A percentile compares a stretch with the other conserved stretches of the same genome.
These are phyloP conservation scores for Penicillium desertorum DNA, from an alignment of 495 filamentous ascomycete genomes.

Conservation along the genomic window DNA sequence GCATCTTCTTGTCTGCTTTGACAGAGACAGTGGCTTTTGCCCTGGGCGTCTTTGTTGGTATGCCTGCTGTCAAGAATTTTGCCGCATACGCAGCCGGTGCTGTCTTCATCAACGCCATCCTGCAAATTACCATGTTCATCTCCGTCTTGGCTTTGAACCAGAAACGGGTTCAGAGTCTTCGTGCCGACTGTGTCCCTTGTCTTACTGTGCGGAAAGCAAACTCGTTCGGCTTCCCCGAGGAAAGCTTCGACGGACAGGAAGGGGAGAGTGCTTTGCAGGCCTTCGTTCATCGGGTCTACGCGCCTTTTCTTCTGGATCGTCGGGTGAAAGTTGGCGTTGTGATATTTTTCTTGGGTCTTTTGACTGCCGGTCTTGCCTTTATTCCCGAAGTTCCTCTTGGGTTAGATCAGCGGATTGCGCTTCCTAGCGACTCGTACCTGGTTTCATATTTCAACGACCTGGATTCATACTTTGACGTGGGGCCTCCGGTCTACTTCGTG, in stretches of 20 bases:
- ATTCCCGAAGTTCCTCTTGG: conserved; percentile 83
- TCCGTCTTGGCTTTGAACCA: conserved; percentile 90
- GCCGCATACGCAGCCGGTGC: conserved; percentile 94
- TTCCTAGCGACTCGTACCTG: conserved; percentile 89
- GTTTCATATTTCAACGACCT: conserved; percentile 95
- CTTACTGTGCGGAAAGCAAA: conserved; percentile 68
- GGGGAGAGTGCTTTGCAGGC: conserved; percentile 71
- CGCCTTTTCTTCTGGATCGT: conserved; percentile 74
- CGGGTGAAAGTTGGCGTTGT: conserved; percentile 74
- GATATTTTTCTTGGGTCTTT: conserved; percentile 79
- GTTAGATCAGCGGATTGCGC: conserved; percentile 88
- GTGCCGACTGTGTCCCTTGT: conserved; percentile 94
- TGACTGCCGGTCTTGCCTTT: conserved; percentile 78
- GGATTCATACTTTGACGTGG: conserved; percentile 84
- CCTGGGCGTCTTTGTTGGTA: conserved; percentile 88
- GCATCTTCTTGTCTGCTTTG: conserved; percentile 89
- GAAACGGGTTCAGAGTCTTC: conserved; percentile 73
- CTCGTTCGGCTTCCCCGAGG: conserved; percentile 49
- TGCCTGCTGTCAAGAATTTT: conserved; percentile 97
- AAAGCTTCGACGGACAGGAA: conserved; percentile 62
- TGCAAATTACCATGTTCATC: conserved; percentile 96
- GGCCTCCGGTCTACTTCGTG: conserved; percentile 96
- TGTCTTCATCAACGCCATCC: conserved; percentile 91
- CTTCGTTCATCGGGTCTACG: conserved; percentile 87
- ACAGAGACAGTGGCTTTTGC: conserved; percentile 93